Evolutionary conservation across 805 yeast species (phyloP), one percentile per base, ranked within the genome.

Genomic region (Phaffomyces thermotolerans): DNA sequence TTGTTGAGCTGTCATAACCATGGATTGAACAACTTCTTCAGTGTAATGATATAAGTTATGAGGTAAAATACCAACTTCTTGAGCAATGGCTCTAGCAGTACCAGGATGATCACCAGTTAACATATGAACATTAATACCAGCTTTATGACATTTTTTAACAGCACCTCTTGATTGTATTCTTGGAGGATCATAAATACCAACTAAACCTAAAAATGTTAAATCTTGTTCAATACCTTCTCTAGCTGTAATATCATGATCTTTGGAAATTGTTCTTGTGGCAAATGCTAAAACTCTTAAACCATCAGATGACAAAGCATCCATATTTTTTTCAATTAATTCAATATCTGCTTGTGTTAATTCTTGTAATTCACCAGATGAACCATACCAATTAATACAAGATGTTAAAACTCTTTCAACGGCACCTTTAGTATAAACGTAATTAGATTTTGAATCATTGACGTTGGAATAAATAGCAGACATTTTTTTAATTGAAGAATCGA

Each of bases 131-230:
- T 79, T 77, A 52, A 84, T 79, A 48, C 91, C 91, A 14, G 91
- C 91, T 39, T 61, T 68, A 57, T 81, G 88, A 61, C 90, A 83
- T 47, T 66, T 60, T 52, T 73, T 73, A 20, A 84, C 90, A 6
- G 85, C 75, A 12, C 68, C 75, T 10, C 78, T 75, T 14, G 87
- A 76, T 64, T 84, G 90, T 12, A 68, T 65, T 54, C 91, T 71
- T 44, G 91, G 91, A 17, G 91, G 91, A 59, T 84, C 91, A 57
- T 84, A 83, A 51, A 84, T 82, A 48, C 91, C 91, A 52, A 81
- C 78, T 20, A 84, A 66, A 4, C 91, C 91, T 34, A 78, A 65
- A 52, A 84, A 79, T 4, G 67, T 70, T 40, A 84, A 67, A 12
- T 69, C 67, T 12, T 57, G 48, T 59, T 84, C 91, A 40, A 82